Base-by-base conservation (phyloP, 2,329 filamentous ascomycete species). In the Trichoderma guizhouense region DNA sequence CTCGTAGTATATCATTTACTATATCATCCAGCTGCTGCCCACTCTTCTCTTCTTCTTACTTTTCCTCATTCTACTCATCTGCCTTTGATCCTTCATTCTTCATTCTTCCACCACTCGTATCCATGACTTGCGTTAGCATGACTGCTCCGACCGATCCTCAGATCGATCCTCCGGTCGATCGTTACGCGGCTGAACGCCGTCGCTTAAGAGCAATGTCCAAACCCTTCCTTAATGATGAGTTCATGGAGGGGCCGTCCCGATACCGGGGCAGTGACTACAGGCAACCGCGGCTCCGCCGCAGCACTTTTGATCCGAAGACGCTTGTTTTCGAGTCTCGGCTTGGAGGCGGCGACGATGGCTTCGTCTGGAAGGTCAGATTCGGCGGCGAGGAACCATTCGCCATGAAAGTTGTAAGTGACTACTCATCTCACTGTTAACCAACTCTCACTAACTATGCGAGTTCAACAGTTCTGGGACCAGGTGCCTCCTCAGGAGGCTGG, bases 291-390 rank as follows among this genome's bases (percentile, higher is more conserved):
- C 72, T 73, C 32, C 68, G 68, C 5, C 68, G 32, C 24, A 58
- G 72, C 57, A 30, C 21, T 18, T 60, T 71, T 26, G 69, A 71
- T 15, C 58, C 36, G 4, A 30, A 70, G 12, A 51, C 39, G 5
- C 32, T 73, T 24, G 36, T 53, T 26, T 64, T 70, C 28, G 57
- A 63, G 32, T 58, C 47, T 30, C 68, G 30, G 8, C 43, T 73
- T 11, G 72, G 69, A 24, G 68, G 69, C 34, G 72, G 72, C 18
- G 24, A 36, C 24, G 72, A 73, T 51, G 72, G 72, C 12, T 73
- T 36, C 47, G 51, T 73, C 8, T 73, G 72, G 72, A 73, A 67
- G 15, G 72, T 73, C 15, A 61, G 21, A 11, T 73, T 73, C 26
- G 63, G 57, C 34, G 30, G 28, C 2, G 43, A 68, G 4, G 72